Base-by-base conservation (phyloP, 2,329 filamentous ascomycete species). In the Cladobotryum mycophilum region DNA sequence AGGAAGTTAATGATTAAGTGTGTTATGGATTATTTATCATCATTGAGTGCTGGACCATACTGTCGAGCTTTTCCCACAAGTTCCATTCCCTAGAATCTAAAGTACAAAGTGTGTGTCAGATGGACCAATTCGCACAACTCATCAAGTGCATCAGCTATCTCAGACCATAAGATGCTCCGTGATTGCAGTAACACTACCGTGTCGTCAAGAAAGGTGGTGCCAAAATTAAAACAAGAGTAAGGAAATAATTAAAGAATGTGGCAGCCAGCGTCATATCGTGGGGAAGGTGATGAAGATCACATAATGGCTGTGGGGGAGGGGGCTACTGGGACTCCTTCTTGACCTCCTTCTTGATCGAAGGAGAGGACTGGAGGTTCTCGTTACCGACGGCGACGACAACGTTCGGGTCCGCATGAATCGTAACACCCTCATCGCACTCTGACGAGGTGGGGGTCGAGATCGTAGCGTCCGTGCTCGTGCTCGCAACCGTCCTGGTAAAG, bases 371-470 rank as follows among this genome's bases (percentile, higher is more conserved):
- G 56, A 72, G 69, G 61, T 72, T 75, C 56, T 70, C 70, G 49
- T 69, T 60, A 53, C 51, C 53, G 52, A 49, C 53, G 45, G 53
- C 66, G 41, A 68, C 70, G 48, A 69, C 71, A 49, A 70, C 66
- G 47, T 70, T 71, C 49, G 72, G 71, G 54, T 80, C 76, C 44
- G 76, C 72, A 53, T 74, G 72, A 58, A 81, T 72, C n/a, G 78
- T 80, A 51, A 74, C 71, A 53, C 73, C 75, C 60, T 81, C 78
- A 55, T 79, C 76, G 52, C 68, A 74, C 55, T 78, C 74, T 43
- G 75, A 78, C 49, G 73, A 66, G 43, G 67, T 65, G 49, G 72
- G 68, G 49, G 67, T 68, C 36, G 62, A 61, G 60, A 68, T 64
- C 49, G 66, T 64, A 49, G 67, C 69, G 54, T 71, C 65, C 51